These are phyloP conservation scores for Aspergillus panamensis DNA, from an alignment of 495 filamentous ascomycete species.

Conservation along the genomic window DNA sequence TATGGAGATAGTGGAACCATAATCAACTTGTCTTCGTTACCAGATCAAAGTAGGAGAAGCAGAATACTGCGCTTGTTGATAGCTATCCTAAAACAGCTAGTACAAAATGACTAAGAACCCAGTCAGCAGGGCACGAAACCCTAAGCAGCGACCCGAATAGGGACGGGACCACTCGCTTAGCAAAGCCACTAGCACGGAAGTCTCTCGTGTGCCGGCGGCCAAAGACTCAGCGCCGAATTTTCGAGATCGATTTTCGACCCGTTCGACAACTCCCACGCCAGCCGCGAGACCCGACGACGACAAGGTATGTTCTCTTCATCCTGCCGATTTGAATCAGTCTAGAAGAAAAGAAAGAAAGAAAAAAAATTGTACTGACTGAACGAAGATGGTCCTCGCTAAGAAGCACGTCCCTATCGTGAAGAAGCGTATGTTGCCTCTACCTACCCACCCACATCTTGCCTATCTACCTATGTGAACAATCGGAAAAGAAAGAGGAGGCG, in stretches of 20 bases:
- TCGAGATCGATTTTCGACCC: constrained; percentile 43
- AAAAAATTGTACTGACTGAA: constrained; percentile 15
- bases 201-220: constrained; percentile 20
- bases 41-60: no score
- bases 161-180: constrained; percentile 39
- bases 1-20: no score
- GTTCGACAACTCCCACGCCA: constrained; percentile 51
- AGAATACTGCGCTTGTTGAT: not conserved
- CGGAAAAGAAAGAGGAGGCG: not conserved
- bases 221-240: constrained; percentile 35
- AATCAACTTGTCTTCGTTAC: no score
- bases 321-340: not conserved
- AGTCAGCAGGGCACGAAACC: constrained; percentile 26
- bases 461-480: not conserved
- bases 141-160: constrained; percentile 13
- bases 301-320: constrained; percentile 38
- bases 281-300: constrained; percentile 38
- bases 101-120: not conserved
- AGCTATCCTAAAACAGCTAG: not conserved
- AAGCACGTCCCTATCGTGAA: constrained; percentile 99
- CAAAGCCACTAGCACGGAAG: constrained; percentile 38
- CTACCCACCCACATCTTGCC: constrained; percentile 5
- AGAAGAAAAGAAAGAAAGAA: not conserved
- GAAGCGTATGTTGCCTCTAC: constrained; percentile 74
- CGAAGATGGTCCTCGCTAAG: constrained; percentile 95